A percentile compares a stretch with the other conserved stretches of the same genome.
Evolutionary conservation across 2,329 filamentous ascomycete species (phyloP).

Genomic region (Trichoderma atroviride): DNA sequence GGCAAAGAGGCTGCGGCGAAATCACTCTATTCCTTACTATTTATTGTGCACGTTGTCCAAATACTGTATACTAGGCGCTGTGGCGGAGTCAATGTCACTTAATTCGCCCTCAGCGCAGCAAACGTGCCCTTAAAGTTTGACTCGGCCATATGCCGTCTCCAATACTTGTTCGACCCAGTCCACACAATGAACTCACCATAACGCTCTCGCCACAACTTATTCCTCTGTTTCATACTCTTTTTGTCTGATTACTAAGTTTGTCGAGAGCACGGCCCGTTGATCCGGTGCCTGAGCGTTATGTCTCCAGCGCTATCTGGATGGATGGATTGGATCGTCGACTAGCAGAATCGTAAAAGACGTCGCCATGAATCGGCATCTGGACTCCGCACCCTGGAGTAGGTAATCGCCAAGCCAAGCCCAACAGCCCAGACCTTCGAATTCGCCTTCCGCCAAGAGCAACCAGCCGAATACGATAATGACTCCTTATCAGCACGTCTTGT

Average conservation of each 20-base stretch:
- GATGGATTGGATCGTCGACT: background rate
- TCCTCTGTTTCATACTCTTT: background rate
- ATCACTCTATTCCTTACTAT: background rate
- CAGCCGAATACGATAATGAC: conserved; percentile 9
- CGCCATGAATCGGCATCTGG: background rate
- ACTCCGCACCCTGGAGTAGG: background rate
- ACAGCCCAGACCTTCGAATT: background rate
- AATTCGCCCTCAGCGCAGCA: background rate
- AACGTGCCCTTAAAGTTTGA: background rate
- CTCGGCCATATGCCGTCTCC: background rate
- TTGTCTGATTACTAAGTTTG: background rate
- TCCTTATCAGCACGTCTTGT: conserved; percentile 9
- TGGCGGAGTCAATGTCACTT: conserved; percentile 28
- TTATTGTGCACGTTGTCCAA: conserved; percentile 24
- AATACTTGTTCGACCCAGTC: background rate
- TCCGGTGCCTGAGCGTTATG: conserved; percentile 12
- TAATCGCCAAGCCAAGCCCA: background rate
- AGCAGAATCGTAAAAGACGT: background rate
- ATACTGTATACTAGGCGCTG: background rate
- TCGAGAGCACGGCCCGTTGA: conserved; percentile 5
- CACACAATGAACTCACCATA: background rate
- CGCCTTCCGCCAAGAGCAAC: background rate
- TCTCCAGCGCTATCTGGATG: background rate
- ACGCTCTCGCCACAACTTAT: background rate
- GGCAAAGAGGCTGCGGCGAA: conserved; percentile 28